These are phyloP conservation scores for Quercus cerris DNA, from an alignment of 306 rosid species.

Conservation along the genomic window DNA sequence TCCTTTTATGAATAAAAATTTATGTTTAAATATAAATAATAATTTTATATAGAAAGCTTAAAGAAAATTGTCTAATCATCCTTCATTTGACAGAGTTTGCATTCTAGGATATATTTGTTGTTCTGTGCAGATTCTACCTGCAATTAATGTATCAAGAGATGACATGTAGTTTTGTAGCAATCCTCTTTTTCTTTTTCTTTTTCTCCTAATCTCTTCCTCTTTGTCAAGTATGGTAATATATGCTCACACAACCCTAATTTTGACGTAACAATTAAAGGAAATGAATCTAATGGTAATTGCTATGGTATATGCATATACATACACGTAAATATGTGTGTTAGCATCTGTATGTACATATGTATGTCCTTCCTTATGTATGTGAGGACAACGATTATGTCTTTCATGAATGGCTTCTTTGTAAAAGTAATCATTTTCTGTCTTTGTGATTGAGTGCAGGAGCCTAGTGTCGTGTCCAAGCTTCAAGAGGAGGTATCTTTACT, in stretches of 20 bases:
- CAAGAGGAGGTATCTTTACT: slow-evolving; percentile 80
- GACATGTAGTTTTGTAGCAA: neutral
- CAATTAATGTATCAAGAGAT: neutral
- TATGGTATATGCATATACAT: neutral
- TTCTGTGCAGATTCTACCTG: neutral
- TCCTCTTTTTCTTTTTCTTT: neutral
- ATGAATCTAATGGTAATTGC: neutral
- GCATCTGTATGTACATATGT: neutral
- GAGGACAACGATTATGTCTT: neutral
- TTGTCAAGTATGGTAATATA: neutral
- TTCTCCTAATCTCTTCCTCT: neutral
- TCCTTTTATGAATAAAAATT: neutral
- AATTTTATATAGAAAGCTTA: neutral
- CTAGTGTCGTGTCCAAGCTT: slow-evolving; percentile 74
- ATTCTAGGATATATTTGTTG: neutral
- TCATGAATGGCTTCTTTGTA: slow-evolving; percentile 18
- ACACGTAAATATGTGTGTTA: neutral
- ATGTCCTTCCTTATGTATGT: neutral
- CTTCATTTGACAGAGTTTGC: neutral
- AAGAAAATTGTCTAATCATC: neutral
- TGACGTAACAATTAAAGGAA: neutral
- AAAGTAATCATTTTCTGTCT: slow-evolving; percentile 15
- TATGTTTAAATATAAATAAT: neutral
- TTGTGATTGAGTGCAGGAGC: slow-evolving; percentile 62
- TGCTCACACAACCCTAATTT: neutral